Evolutionary conservation across 306 rosid species (phyloP), one percentile per base, ranked within the genome.

Genomic region (Pyrus betulifolia): DNA sequence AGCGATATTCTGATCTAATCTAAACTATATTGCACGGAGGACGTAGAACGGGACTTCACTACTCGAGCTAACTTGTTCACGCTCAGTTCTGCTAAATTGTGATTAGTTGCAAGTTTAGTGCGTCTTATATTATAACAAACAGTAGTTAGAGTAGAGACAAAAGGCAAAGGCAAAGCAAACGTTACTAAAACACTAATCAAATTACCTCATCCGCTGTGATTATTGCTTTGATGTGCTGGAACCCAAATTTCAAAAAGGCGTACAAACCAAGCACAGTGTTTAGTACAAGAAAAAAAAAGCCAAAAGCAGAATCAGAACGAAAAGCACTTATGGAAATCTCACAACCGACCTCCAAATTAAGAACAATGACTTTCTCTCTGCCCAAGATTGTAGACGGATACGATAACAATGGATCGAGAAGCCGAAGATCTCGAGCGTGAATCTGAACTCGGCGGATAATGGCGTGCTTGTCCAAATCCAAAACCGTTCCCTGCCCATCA

Each of bases 161-260:
- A 38, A 35, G 22, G 9, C 5, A 57, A 28, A 4, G 17, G 23
- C 45, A 38, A 55, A 54, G 66, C 10, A 28, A 52, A 59, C 19
- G 11, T 11, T 40, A 42, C 27, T 3, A 40, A 25, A 9, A 31
- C 15, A 14, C 44, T 15, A 3, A 74, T n/a, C 11, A 46, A 54
- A 25, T 44, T 51, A 88, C 97, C 90, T 92, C 96, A 38, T 90
- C 88, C 8, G 96, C 96, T 8, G 97, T 92, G 83, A 92, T 87
- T 33, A 90, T 87, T 72, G 97, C 97, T 84, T 92, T 90, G 49
- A 92, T 92, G 80, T 92, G 97, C 97, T 92, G 90, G 67, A 85
- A 78, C 60, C 74, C 69, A 52, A 57, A 65, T 61, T 28, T 70
- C 63, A 38, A 74, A 62, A 13, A n/a, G 70, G 51, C 19, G 78